Base-by-base conservation (phyloP, 345 rosid species). In the Aegle marmelos region DNA sequence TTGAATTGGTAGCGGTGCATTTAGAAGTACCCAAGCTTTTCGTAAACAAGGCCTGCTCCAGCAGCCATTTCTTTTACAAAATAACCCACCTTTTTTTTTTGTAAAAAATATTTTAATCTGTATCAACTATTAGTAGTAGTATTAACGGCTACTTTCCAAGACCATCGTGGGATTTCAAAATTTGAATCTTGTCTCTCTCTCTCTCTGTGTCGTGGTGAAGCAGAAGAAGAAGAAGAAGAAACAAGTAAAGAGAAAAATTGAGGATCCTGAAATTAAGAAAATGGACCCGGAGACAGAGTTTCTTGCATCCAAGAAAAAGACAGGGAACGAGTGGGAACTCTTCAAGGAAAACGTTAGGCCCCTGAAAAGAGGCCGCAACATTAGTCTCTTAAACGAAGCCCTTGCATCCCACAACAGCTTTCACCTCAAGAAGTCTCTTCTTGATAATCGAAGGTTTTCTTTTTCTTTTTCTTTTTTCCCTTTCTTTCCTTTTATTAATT, bases 301-400 rank as follows among this genome's bases (percentile, higher is more conserved):
- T 80, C 88, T 95, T 1, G 88, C 84, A 4, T 90, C 92, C 6
- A 91, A 87, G 65, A 85, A 85, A 74, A 90, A 92, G 86, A 92
- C 93, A 0, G 94, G 98, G 7, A 66, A 83, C 63, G 97, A 95
- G 82, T 95, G 99, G 99, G 98, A 95, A 78, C 87, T 90, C 48
- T 95, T 84, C 88, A 95, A 95, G 80, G 99, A 95, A 73, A 95
- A 95, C 82, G 93, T 95, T 9, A 81, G 95, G 74, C 98, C 98
- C 0, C 76, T 95, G 60, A 93, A 93, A 89, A 83, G 98, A 76
- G 98, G 98, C 27, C 97, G 98, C 69, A 90, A 91, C 33, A 86
- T 95, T 73, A 25, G 80, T 50, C 81, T 89, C 77, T 86, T 95
- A 66, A 95, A 93, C 82, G 78, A 88, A 22, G 85, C 97, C 68